Percentiles rank a stretch among this genome's conserved stretches.
Evolutionary conservation across 1,284 basidiomycete species (phyloP).

Genomic region (Bothia castanella): DNA sequence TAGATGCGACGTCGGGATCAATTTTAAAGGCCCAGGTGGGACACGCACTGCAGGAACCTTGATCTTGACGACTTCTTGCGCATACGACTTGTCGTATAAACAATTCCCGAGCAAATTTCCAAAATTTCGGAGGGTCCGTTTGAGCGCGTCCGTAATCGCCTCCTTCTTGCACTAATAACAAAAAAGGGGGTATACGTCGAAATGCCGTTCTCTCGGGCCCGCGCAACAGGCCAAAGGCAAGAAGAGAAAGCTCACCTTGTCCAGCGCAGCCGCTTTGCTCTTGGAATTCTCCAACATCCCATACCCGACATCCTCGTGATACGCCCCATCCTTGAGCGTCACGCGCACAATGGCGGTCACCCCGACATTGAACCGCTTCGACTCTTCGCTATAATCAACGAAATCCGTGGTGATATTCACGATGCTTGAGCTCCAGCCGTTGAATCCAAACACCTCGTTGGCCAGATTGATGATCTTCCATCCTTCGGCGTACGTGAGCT

Average conservation of each 20-base stretch:
- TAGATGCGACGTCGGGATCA: constrained; percentile 25
- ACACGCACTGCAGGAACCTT: constrained; percentile 73
- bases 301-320: constrained; percentile 92
- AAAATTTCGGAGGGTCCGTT: constrained; percentile 88
- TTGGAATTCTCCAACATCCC: constrained; percentile 83
- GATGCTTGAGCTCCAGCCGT: constrained; percentile 92
- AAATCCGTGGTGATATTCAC: constrained; percentile 75
- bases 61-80: constrained; percentile 82
- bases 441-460: constrained; percentile 98
- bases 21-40: background rate
- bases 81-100: constrained; percentile 89
- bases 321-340: constrained; percentile 84
- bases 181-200: background rate
- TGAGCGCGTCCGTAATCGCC: constrained; percentile 92
- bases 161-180: constrained; percentile 89
- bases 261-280: constrained; percentile 82
- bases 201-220: background rate
- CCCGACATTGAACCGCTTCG: constrained; percentile 67
- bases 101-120: constrained; percentile 95
- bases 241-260: constrained; percentile 66
- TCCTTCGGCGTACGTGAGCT: constrained; percentile 93
- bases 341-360: constrained; percentile 85
- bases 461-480: constrained; percentile 97
- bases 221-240: too few species aligned
- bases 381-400: constrained; percentile 67